Conservation (phyloP, 352 stramenopile species). For the Globisporangium mamillatum region DNA sequence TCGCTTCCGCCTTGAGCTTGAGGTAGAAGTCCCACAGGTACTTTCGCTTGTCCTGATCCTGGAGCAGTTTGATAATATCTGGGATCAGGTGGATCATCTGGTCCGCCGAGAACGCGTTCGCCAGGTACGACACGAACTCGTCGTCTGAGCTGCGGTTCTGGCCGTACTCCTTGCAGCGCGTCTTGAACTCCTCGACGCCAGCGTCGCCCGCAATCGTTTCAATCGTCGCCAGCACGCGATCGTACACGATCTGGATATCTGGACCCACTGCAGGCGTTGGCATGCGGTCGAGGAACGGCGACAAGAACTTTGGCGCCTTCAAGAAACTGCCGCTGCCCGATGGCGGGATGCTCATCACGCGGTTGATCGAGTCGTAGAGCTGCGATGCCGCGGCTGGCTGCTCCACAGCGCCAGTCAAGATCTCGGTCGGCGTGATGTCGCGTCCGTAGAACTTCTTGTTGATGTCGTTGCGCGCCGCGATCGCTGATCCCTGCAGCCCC, state of each 20-base stretch:
- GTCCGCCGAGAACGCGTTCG: constrained; percentile 66
- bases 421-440: constrained; percentile 82
- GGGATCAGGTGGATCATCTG: constrained; percentile 73
- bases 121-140: constrained; percentile 66
- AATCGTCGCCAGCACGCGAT: constrained; percentile 77
- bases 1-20: constrained; percentile 59
- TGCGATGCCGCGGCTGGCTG: constrained; percentile 76
- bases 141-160: constrained; percentile 79
- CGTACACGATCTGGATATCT: constrained; percentile 84
- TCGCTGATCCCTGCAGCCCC: constrained; percentile 76
- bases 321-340: constrained; percentile 47
- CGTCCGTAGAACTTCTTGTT: constrained; percentile 90
- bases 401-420: constrained; percentile 78
- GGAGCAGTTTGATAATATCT: constrained; percentile 81
- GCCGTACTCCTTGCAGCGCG: constrained; percentile 82
- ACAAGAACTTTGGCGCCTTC: constrained; percentile 54
- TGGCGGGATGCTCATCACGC: constrained; percentile 66
- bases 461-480: constrained; percentile 70
- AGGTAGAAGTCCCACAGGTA: constrained; percentile 82
- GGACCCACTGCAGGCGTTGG: constrained; percentile 61
- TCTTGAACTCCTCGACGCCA: constrained; percentile 82
- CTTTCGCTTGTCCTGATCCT: constrained; percentile 82
- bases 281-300: constrained; percentile 73
- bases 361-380: constrained; percentile 81
- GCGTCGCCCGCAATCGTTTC: constrained; percentile 47